Evolutionary conservation across 148 eudicot species (phyloP), one percentile per base, ranked within the genome.

Genomic region (Rhododendron kiyosumense): DNA sequence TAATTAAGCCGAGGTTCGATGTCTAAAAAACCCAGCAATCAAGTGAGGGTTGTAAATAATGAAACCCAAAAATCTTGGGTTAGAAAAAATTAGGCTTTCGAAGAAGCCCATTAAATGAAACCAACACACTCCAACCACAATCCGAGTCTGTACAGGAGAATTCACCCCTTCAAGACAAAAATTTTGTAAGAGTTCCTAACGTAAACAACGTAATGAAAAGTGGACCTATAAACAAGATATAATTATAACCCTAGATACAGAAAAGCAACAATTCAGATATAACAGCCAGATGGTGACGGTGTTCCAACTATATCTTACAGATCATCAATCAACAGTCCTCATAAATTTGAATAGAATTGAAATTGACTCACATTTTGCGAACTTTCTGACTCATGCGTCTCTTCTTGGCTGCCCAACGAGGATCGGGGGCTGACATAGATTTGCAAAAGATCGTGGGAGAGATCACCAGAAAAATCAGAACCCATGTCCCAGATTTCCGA

Each of bases 301-400:
- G 38, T 28, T 46, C 30, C 59, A 11, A 20, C 48, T 46, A 0
- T 43, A 38, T 30, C 5, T 49, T 10, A 22, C 51, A 75, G 18
- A 84, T 12, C 49, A 84, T 84, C 45, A 9, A 8, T 63, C 18
- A 32, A n/a, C 1, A 81, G 1, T 12, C 74, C 17, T 20, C 1
- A 10, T 49, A 17, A 30, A 74, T 7, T 13, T 34, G 12, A 10
- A 75, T 4, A 30, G 63, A 20, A 45, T 26, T 67, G 34, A 74
- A 17, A 73, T 52, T 74, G 51, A 59, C 92, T 90, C 91, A 96
- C 99, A 96, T 96, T 43, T 86, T 89, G 81, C 95, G 94, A 49
- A 94, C 99, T 92, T 93, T 95, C n/a, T 93, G 93, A 67, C 90
- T 92, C 95, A 96, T 92, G 49, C 95, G 88, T 83, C 84, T 86